A percentile compares a stretch with the other conserved stretches of the same genome.
These are phyloP conservation scores for Thalassiosira gravida DNA, from an alignment of 352 stramenopile species.

Conservation along the genomic window DNA sequence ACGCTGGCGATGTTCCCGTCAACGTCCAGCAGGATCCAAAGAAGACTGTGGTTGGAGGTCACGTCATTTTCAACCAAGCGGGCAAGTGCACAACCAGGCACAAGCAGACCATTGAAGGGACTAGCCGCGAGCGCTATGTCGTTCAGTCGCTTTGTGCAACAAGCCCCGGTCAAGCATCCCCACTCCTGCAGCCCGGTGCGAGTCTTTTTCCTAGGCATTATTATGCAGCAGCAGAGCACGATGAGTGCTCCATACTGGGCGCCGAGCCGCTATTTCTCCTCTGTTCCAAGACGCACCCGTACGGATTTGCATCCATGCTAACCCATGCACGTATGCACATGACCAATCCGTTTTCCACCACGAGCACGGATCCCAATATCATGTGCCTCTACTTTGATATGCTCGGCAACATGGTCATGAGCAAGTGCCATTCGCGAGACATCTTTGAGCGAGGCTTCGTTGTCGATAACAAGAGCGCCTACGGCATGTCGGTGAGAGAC, in stretches of 20 bases:
- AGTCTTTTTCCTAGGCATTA: background rate
- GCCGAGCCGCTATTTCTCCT: background rate
- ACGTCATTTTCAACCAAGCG: conserved; percentile 18
- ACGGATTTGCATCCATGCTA: background rate
- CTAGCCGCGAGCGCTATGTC: background rate
- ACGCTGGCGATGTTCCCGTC: conserved; percentile 14
- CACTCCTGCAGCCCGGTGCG: background rate
- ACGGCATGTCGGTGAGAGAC: background rate
- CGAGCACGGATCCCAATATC: background rate
- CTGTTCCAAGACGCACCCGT: background rate
- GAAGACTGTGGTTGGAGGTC: conserved; percentile 10
- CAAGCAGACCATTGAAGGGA: background rate
- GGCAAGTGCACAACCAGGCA: background rate
- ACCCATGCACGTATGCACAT: background rate
- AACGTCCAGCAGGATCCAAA: conserved; percentile 7
- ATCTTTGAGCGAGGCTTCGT: conserved; percentile 23
- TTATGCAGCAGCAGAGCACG: background rate
- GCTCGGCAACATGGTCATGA: conserved; percentile 5
- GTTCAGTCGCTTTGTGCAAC: conserved; percentile 9
- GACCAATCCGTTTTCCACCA: background rate
- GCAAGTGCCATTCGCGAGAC: conserved; percentile 12
- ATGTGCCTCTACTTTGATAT: background rate
- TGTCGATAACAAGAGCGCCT: conserved; percentile 1
- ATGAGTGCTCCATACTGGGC: background rate
- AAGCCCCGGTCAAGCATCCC: background rate